These are phyloP conservation scores for Pseudocohnilembus persalinus DNA, from an alignment of 169 alveolate species.

Conservation along the genomic window DNA sequence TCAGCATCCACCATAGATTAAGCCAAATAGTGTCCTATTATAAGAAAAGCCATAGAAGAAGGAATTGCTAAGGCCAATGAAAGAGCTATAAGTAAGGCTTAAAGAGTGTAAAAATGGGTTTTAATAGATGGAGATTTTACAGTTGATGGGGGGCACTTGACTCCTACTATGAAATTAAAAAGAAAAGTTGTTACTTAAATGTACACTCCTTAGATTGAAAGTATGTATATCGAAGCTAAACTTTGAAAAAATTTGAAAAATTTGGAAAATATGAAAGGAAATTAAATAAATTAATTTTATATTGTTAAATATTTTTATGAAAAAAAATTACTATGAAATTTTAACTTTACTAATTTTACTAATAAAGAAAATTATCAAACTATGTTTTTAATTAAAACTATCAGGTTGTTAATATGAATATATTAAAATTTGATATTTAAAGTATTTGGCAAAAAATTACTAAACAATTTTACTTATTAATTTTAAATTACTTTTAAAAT, in stretches of 20 bases:
- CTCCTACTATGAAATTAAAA: slow-evolving; percentile 83
- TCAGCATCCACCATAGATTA: slow-evolving; percentile 41
- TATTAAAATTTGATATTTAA: too few relatives aligned
- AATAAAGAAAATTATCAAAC: too few relatives aligned
- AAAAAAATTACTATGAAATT: too few relatives aligned
- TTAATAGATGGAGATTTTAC: slow-evolving; percentile 72
- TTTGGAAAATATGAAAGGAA: too few relatives aligned
- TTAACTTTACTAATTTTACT: too few relatives aligned
- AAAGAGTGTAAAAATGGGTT: slow-evolving; percentile 65
- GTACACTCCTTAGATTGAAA: slow-evolving; percentile 57
- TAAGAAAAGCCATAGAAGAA: slow-evolving; percentile 27
- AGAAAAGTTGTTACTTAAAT: slow-evolving; percentile 69
- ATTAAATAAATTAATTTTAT: too few relatives aligned
- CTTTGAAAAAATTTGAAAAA: slow-evolving; percentile 14
- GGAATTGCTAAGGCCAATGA: slow-evolving; percentile 47
- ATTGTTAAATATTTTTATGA: too few relatives aligned
- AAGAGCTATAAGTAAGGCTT: slow-evolving; percentile 77
- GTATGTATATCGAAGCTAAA: slow-evolving; percentile 67
- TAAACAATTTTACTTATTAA: too few relatives aligned
- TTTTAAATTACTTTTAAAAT: too few relatives aligned
- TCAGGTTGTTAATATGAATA: too few relatives aligned
- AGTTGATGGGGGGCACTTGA: slow-evolving; percentile 78
- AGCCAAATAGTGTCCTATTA: slow-evolving; percentile 38
- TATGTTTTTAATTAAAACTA: too few relatives aligned
- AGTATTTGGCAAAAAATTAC: too few relatives aligned